Conservation (phyloP, 2,329 filamentous ascomycete species). For the Fusarium oligoseptatum region DNA sequence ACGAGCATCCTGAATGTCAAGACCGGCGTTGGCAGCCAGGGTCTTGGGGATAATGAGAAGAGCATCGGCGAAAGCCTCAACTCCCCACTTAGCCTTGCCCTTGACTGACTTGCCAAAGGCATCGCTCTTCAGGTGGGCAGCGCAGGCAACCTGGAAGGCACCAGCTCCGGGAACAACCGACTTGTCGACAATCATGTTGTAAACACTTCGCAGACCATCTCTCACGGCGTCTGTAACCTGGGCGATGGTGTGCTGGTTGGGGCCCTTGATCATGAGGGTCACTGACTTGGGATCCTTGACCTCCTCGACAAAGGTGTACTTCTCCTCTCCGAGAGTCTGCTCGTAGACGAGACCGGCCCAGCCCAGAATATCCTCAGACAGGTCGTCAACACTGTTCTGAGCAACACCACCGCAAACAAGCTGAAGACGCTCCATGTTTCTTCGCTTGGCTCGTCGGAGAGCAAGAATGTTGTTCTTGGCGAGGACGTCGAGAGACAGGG, state of each 20-base stretch:
- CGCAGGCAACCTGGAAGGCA: constrained; percentile 95
- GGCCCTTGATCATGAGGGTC: constrained; percentile 96
- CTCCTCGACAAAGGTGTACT: constrained; percentile 98
- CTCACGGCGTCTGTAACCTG: constrained; percentile 97
- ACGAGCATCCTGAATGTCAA: constrained; percentile 96
- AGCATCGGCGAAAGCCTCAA: constrained; percentile 94
- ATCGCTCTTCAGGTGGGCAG: constrained; percentile 87
- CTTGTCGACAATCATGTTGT: constrained; percentile 99
- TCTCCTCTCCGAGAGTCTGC: constrained; percentile 97
- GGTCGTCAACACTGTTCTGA: constrained; percentile 96
- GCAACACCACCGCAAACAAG: constrained; percentile 91
- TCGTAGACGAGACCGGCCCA: constrained; percentile 98
- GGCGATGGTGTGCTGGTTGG: constrained; percentile 95
- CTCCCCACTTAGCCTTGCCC: constrained; percentile 97
- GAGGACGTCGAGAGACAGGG: constrained; percentile 92
- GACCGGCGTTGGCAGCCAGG: constrained; percentile 92
- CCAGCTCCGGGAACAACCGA: constrained; percentile 95
- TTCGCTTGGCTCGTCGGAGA: constrained; percentile 92
- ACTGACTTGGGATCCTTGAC: constrained; percentile 99
- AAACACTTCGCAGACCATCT: constrained; percentile 94
- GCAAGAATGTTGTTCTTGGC: constrained; percentile 99
- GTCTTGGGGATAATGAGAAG: constrained; percentile 97
- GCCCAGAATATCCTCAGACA: constrained; percentile 88
- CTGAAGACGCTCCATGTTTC: constrained; percentile 99
- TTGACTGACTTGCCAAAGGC: constrained; percentile 91